Base-by-base conservation (phyloP, 116 monocot genomes). In the Dioscorea cayenensis region DNA sequence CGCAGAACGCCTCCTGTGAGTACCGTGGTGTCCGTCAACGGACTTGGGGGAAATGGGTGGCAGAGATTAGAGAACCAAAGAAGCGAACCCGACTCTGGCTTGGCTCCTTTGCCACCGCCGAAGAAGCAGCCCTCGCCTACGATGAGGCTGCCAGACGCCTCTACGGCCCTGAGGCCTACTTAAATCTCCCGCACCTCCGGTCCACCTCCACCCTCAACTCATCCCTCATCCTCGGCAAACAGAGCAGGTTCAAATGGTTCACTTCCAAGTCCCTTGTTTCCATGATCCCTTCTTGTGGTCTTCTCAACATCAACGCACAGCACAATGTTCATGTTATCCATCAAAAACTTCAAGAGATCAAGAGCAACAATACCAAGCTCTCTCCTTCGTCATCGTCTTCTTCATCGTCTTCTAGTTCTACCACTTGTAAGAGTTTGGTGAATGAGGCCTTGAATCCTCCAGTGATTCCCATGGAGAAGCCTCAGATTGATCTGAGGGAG, bases 31-130 rank as follows among this genome's bases (percentile, higher is more conserved):
- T 95, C 50, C 72, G 95, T 74, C 95, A 95, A 81, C 81, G 92
- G 59, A 95, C 95, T 5, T 95, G 95, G 95, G 95, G 95, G 25
- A 95, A 92, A 77, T 95, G 95, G 95, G 95, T 95, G 23, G 95
- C 95, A 36, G 95, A 91, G 83, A 95, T 95, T 73, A 76, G 95
- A 21, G 91, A 95, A 67, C 95, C 95, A 49, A 89, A 85, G 79
- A 95, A 92, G 80, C 77, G 92, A 3, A 86, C 90, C 25, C 83
- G 95, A 65, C 80, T 92, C 69, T 95, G 95, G 95, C 92, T 95
- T 16, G 95, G 95, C 62, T 92, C 95, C 58, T 95, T 95, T 66
- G 73, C 87, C 77, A 95, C 92, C 16, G 92, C 95, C 52, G 89
- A 90, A 36, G 92, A 95, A 72, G 95, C 95, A n/a, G 92, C 95